These are phyloP conservation scores for Hypsizygus marmoreus DNA, from an alignment of 768 basidiomycete species.

Conservation along the genomic window DNA sequence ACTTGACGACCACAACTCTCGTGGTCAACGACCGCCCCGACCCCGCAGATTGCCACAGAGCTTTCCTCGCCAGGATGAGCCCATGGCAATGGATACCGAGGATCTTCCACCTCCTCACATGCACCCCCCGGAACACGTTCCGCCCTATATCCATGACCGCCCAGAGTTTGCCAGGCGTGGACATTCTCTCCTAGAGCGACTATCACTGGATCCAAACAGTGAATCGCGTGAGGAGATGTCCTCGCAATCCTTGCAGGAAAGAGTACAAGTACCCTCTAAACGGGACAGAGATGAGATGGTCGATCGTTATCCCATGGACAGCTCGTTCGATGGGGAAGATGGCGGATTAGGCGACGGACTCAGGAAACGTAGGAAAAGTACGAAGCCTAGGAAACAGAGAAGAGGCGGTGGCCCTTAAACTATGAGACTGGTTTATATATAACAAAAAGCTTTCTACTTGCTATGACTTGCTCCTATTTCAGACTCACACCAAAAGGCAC, in stretches of 20 bases:
- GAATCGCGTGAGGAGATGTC: constrained; percentile 7
- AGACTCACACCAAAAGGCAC: no score
- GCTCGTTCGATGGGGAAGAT: constrained; percentile 30
- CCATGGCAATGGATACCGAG: not conserved
- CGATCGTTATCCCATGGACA: constrained; percentile 14
- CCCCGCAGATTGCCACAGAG: not conserved
- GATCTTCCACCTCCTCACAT: constrained; percentile 1
- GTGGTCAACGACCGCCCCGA: not conserved
- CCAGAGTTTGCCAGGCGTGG: constrained; percentile 19
- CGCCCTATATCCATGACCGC: constrained; percentile 7
- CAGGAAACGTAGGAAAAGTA: constrained; percentile 28
- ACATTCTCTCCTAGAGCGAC: constrained; percentile 36
- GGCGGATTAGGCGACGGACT: constrained; percentile 27
- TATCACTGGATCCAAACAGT: constrained; percentile 27
- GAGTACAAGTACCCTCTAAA: constrained; percentile 42
- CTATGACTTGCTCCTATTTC: no score
- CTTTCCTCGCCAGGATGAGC: not conserved
- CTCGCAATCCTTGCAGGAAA: constrained; percentile 36
- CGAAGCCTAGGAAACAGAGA: constrained; percentile 25
- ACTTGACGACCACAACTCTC: not conserved
- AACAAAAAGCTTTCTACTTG: not conserved
- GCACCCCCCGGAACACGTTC: constrained; percentile 7
- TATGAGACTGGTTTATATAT: constrained; percentile 7
- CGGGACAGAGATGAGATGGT: constrained; percentile 39
- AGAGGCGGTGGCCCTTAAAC: constrained; percentile 19